Conservation (phyloP, 331 rosid species). For the Pyracantha coccinea region DNA sequence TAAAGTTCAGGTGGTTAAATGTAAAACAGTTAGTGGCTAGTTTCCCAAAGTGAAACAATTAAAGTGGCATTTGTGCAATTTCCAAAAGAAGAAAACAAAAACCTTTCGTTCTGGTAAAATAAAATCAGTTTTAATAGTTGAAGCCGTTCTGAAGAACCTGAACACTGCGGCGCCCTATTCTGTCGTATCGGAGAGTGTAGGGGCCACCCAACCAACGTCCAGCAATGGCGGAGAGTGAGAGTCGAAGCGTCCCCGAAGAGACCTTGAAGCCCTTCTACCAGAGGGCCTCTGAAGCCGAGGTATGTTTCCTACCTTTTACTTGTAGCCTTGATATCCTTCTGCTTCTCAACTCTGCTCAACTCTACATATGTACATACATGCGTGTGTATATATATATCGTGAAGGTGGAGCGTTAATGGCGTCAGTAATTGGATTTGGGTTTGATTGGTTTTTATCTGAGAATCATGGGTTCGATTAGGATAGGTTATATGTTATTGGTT, state of each 20-base stretch:
- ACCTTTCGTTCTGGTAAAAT: background rate
- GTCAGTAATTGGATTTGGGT: background rate
- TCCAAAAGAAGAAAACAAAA: background rate
- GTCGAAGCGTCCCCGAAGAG: slow-evolving; percentile 19
- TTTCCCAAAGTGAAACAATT: too few relatives aligned
- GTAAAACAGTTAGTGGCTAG: too few relatives aligned
- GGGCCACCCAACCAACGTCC: background rate
- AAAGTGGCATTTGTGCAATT: too few relatives aligned
- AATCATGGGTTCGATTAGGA: too few relatives aligned
- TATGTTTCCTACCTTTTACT: slow-evolving; percentile 23
- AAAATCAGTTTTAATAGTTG: background rate
- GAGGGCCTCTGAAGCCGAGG: slow-evolving; percentile 86
- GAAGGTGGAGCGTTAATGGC: background rate
- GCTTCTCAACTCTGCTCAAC: too few relatives aligned
- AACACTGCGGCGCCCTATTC: slow-evolving; percentile 2
- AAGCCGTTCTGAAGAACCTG: background rate
- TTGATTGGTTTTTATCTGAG: background rate
- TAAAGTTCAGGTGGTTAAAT: too few relatives aligned
- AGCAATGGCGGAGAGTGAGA: slow-evolving; percentile 47
- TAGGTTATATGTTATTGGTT: too few relatives aligned
- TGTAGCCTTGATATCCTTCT: background rate
- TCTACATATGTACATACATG: too few relatives aligned
- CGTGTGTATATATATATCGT: background rate
- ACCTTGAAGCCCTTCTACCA: slow-evolving; percentile 55
- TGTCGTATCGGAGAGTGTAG: background rate